Percentiles rank a stretch among this genome's conserved stretches.
These are phyloP conservation scores for Hanseniaspora jakobsenii DNA, from an alignment of 805 yeast genomes.

Conservation along the genomic window DNA sequence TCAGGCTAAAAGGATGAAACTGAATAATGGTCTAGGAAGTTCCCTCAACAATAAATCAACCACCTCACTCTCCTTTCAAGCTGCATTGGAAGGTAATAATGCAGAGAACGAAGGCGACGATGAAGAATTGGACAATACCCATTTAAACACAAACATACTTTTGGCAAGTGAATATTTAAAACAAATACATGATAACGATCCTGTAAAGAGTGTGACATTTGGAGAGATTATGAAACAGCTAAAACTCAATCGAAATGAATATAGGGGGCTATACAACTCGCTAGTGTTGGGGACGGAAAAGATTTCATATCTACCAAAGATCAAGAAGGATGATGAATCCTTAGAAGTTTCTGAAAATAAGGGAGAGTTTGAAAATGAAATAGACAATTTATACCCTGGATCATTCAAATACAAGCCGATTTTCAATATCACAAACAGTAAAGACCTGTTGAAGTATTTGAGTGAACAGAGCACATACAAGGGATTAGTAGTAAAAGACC, in stretches of 20 bases:
- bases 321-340: slow-evolving; percentile 72
- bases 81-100: slow-evolving; percentile 2
- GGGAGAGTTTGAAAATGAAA: slow-evolving; percentile 27
- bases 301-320: slow-evolving; percentile 49
- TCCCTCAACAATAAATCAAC: no score
- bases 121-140: slow-evolving; percentile 6
- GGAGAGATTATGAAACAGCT: slow-evolving; percentile 54
- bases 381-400: not conserved
- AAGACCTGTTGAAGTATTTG: slow-evolving; percentile 61
- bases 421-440: slow-evolving; percentile 73
- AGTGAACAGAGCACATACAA: slow-evolving; percentile 61
- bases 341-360: slow-evolving; percentile 44
- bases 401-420: slow-evolving; percentile 70
- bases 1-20: slow-evolving; percentile 1
- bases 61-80: slow-evolving; percentile 10
- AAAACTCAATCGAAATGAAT: slow-evolving; percentile 43
- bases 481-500: slow-evolving; percentile 23
- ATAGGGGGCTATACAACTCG: slow-evolving; percentile 54
- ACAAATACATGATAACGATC: slow-evolving; percentile 33
- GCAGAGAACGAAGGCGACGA: slow-evolving; percentile 2
- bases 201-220: slow-evolving; percentile 80
- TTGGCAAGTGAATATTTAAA: slow-evolving; percentile 78
- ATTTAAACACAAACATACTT: slow-evolving; percentile 73
- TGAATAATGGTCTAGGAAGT: slow-evolving; percentile 4
- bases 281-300: slow-evolving; percentile 35